Base-by-base conservation (phyloP, 805 yeast genomes). In the Nadsonia fulvescens region DNA sequence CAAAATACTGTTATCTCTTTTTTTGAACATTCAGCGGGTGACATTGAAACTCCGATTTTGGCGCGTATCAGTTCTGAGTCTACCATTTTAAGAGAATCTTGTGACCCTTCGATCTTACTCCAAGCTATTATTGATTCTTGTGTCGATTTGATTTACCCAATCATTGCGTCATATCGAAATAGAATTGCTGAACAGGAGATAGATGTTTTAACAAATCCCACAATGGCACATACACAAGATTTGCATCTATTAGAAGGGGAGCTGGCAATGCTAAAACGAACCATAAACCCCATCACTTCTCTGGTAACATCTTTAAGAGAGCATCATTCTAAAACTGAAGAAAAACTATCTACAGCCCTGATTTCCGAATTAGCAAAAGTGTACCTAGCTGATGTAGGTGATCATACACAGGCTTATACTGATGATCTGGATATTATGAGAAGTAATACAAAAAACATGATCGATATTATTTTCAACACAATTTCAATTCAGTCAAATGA, bases 401-500 rank as follows among this genome's bases (percentile, higher is more conserved):
- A 68, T 43, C 75, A 68, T 37, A 53, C 66, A 2, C 38, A 57
- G 28, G 47, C 63, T 29, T 65, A 56, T 32, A 53, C 66, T 1
- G 66, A 64, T 30, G 70, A 65, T 24, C 53, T 68, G 23, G 65
- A 63, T 26, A 54, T 58, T 12, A 68, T 68, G 74, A 46, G 58
- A 13, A 49, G 53, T 25, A 63, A 60, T 8, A 61, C 66, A 14
- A 63, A 61, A 34, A 60, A 62, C 32, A 49, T 66, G 34, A 57
- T 61, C 24, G 59, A 59, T 26, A 41, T 68, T 29, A 60, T 65
- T 6, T 68, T 66, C 50, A 68, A 68, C 35, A 66, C 71, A 3
- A 58, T 67, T 20, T 58, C 70, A 1, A 63, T 63, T 7, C 62
- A 62, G 23, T 63, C 68, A 3, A 63, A 65, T 33, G 63, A 54